Percentiles rank a stretch among this genome's conserved stretches.
These are phyloP conservation scores for Vaccinium corymbosum DNA, from an alignment of 148 eudicot genomes.

Conservation along the genomic window DNA sequence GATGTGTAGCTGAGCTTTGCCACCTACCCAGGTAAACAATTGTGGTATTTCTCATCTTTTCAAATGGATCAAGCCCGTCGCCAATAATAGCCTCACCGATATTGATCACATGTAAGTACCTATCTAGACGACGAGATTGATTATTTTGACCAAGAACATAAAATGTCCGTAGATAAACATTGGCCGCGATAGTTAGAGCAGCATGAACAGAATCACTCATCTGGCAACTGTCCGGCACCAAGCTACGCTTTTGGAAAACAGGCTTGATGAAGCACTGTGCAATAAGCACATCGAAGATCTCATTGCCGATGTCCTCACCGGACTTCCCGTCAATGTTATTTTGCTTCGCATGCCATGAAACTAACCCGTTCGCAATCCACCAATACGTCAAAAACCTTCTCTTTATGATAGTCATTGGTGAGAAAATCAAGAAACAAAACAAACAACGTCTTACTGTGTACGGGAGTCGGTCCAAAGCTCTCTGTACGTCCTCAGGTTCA, in stretches of 20 bases:
- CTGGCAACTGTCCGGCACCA: neutral
- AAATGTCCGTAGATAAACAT: conserved; percentile 9
- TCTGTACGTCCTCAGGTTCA: conserved; percentile 1
- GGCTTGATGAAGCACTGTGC: conserved; percentile 27
- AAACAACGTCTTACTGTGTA: neutral
- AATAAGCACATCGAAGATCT: conserved; percentile 20
- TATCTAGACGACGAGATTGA: neutral
- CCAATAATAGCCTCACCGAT: conserved; percentile 28
- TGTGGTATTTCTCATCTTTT: conserved; percentile 31
- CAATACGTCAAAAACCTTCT: neutral
- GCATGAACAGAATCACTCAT: neutral
- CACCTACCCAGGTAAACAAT: conserved; percentile 51
- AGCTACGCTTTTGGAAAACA: conserved; percentile 8
- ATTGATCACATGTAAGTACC: conserved; percentile 25
- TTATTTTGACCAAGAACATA: neutral
- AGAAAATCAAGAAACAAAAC: neutral
- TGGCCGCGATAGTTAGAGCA: neutral
- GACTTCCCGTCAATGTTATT: neutral
- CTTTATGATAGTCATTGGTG: neutral
- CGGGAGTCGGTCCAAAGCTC: neutral
- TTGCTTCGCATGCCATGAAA: neutral
- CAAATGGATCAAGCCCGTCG: conserved; percentile 24
- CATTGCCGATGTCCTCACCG: conserved; percentile 17
- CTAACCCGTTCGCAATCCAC: neutral
- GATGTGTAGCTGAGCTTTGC: conserved; percentile 26